These are phyloP conservation scores for Sporothrix protearum DNA, from an alignment of 2,329 filamentous ascomycete genomes.

Conservation along the genomic window DNA sequence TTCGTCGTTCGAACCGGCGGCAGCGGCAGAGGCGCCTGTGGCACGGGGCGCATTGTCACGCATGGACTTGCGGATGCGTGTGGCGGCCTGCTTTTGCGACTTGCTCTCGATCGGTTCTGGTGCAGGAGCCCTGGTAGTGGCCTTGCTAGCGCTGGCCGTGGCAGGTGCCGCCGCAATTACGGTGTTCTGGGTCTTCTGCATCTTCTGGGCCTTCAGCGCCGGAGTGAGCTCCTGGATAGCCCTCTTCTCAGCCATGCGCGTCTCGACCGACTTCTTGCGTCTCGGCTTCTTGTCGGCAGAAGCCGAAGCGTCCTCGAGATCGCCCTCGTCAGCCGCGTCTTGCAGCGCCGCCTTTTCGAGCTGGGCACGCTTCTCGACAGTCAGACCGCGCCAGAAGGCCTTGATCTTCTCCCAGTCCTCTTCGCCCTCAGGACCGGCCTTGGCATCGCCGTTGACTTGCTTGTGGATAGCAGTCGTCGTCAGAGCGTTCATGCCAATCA, in stretches of 20 bases:
- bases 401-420: conserved; percentile 66
- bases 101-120: neutral
- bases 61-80: conserved; percentile 18
- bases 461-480: neutral
- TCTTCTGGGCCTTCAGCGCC: neutral
- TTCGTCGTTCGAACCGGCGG: neutral
- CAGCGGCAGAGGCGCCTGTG: neutral
- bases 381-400: conserved; percentile 66
- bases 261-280: conserved; percentile 42
- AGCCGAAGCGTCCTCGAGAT: conserved; percentile 40
- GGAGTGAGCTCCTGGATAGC: conserved; percentile 36
- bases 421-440: conserved; percentile 14
- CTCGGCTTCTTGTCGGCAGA: conserved; percentile 39
- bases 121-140: conserved; percentile 32
- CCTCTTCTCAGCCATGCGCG: conserved; percentile 40
- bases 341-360: conserved; percentile 57
- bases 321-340: conserved; percentile 49
- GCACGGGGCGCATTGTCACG: conserved; percentile 11
- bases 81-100: conserved; percentile 26
- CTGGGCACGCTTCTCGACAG: conserved; percentile 58
- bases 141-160: neutral
- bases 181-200: neutral
- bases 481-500: neutral
- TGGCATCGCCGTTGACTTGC: neutral
- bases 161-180: neutral